These are phyloP conservation scores for Phytophthora pini DNA, from an alignment of 352 stramenopile species.

Conservation along the genomic window DNA sequence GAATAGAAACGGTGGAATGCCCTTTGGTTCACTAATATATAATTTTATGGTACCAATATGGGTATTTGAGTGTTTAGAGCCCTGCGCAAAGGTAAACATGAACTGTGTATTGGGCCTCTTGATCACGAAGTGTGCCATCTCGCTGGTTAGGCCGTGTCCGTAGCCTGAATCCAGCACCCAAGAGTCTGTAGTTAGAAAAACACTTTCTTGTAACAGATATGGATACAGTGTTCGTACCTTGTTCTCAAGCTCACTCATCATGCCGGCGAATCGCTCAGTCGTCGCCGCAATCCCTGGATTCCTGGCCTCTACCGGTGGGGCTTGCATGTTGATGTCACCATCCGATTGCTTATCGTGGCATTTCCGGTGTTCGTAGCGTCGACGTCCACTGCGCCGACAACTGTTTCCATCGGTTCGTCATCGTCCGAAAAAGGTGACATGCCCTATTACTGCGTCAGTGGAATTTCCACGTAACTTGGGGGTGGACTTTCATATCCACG, in stretches of 20 bases:
- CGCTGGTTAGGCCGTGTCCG: conserved; percentile 10
- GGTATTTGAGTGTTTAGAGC: background rate
- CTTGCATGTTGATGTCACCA: background rate
- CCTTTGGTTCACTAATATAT: background rate
- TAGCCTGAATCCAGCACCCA: conserved; percentile 14
- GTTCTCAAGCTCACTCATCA: conserved; percentile 3
- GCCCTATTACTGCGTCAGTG: background rate
- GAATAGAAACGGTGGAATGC: no score
- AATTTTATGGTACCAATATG: background rate
- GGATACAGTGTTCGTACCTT: conserved; percentile 3
- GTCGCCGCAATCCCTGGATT: background rate
- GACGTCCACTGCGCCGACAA: background rate
- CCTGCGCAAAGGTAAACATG: conserved; percentile 23
- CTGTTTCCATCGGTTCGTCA: conserved; percentile 5
- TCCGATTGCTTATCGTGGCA: background rate
- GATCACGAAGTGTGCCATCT: background rate
- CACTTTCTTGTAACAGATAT: background rate
- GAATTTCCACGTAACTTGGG: no score
- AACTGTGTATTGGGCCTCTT: background rate
- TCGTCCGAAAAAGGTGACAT: background rate
- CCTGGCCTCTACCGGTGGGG: background rate
- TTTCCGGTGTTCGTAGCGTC: background rate
- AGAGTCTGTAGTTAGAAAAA: conserved; percentile 5
- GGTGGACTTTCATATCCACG: no score
- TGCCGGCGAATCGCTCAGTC: background rate